phyloP scores from a whole-genome alignment of 441 rosid species.

The Brassica balearica region DNA sequence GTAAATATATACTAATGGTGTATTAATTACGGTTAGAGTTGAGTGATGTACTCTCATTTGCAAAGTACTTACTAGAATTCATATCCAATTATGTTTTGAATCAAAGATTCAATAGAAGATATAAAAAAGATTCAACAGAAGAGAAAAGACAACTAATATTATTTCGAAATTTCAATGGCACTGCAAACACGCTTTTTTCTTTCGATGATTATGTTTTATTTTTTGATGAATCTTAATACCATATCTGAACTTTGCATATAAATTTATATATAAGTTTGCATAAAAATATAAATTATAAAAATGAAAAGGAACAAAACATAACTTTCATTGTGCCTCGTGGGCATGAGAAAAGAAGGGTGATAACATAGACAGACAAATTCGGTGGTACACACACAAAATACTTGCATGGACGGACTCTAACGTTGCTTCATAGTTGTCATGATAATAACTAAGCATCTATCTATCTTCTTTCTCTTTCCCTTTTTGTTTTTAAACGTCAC shows the following conservation, averaged over 20 bases:
- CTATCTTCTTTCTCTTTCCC: constrained; percentile 37
- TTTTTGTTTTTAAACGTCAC: constrained; percentile 44
- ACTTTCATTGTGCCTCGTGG: constrained; percentile 32
- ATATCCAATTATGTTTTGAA: background rate
- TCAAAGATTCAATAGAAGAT: background rate
- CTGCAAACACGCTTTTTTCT: background rate
- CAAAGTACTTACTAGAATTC: background rate
- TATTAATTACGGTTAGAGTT: background rate
- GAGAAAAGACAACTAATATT: background rate
- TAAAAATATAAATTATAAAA: background rate
- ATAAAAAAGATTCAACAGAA: background rate
- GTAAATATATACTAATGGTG: background rate
- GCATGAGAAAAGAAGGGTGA: constrained; percentile 20
- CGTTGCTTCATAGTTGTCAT: constrained; percentile 44
- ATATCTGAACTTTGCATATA: background rate
- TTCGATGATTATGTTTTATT: background rate
- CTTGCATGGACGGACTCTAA: constrained; percentile 44
- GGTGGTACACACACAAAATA: constrained; percentile 45
- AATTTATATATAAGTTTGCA: background rate
- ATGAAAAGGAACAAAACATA: constrained; percentile 39
- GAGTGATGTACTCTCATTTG: background rate
- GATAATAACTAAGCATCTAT: constrained; percentile 37
- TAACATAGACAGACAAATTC: constrained; percentile 48
- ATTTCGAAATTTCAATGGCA: background rate
- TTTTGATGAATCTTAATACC: background rate